Evolutionary conservation across 1,284 basidiomycete genomes (phyloP).

Genomic region (Apiotrichum sp.): DNA sequence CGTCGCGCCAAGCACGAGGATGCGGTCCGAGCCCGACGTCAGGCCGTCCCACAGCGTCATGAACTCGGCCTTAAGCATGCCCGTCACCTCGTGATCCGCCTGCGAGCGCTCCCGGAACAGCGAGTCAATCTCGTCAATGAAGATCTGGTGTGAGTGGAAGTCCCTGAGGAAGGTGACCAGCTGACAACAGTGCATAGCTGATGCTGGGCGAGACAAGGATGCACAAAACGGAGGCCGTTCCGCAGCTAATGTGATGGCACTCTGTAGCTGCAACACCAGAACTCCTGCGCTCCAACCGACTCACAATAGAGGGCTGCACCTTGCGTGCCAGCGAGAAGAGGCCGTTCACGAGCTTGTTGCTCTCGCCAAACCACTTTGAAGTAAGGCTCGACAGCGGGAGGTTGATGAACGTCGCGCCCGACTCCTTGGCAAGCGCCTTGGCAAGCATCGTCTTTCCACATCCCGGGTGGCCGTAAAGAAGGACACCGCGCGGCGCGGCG

Average conservation of each 20-base stretch:
- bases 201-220: no score
- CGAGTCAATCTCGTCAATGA: conserved; percentile 79
- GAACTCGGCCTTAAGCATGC: conserved; percentile 99
- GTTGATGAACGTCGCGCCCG: conserved; percentile 93
- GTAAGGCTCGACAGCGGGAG: conserved; percentile 60
- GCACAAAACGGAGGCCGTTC: no score
- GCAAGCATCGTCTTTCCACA: conserved; percentile 95
- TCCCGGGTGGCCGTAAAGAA: conserved; percentile 84
- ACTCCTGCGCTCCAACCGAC: conserved; percentile 6
- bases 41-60: conserved; percentile 99
- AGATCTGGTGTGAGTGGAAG: conserved; percentile 50
- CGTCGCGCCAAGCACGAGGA: conserved; percentile 91
- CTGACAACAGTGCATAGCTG: not conserved
- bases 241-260: no score
- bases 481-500: conserved; percentile 58
- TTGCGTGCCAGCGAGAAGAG: conserved; percentile 69
- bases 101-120: conserved; percentile 79
- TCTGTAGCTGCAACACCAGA: no score
- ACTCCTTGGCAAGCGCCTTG: conserved; percentile 92
- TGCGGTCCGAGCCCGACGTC: conserved; percentile 68
- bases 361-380: conserved; percentile 97
- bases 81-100: conserved; percentile 94
- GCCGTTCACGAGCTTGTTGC: conserved; percentile 92
- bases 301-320: conserved; percentile 62
- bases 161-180: not conserved